Evolutionary conservation across 306 rosid species (phyloP).

Genomic region (Rubus idaeus): DNA sequence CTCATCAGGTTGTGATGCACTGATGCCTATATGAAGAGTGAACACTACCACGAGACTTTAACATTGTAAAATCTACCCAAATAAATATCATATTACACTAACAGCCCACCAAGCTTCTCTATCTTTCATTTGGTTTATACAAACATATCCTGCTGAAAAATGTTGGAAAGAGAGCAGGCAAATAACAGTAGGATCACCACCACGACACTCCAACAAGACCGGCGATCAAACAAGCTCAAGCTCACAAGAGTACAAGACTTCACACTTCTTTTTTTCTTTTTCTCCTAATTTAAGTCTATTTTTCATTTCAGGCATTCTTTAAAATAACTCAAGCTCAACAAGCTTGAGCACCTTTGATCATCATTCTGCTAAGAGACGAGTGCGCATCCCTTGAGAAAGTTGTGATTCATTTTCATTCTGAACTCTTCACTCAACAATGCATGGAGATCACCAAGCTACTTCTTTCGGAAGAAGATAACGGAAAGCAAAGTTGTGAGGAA

Average conservation of each 20-base stretch:
- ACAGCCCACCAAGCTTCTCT: background rate
- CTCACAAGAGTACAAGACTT: conserved; percentile 1
- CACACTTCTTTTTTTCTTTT: background rate
- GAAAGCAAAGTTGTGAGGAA: conserved; percentile 79
- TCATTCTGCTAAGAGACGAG: background rate
- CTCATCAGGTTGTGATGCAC: too few relatives aligned
- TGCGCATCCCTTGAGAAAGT: background rate
- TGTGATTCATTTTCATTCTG: conserved; percentile 38
- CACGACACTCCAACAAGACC: conserved; percentile 10
- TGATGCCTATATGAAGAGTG: too few relatives aligned
- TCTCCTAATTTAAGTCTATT: background rate
- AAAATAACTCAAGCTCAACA: background rate
- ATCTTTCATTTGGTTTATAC: background rate
- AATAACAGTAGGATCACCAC: conserved; percentile 34
- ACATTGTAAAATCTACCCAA: too few relatives aligned
- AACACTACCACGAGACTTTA: too few relatives aligned
- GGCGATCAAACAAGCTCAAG: conserved; percentile 39
- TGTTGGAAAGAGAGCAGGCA: conserved; percentile 12
- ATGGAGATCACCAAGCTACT: conserved; percentile 51
- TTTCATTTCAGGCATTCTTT: background rate
- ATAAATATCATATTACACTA: too few relatives aligned
- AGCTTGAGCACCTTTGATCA: conserved; percentile 38
- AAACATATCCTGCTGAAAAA: background rate
- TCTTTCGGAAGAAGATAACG: conserved; percentile 73
- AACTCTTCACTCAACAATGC: conserved; percentile 10